Percentiles rank a stretch among this genome's conserved stretches.
Evolutionary conservation across 768 basidiomycete species (phyloP).

Genomic region (Inosperma sp.): DNA sequence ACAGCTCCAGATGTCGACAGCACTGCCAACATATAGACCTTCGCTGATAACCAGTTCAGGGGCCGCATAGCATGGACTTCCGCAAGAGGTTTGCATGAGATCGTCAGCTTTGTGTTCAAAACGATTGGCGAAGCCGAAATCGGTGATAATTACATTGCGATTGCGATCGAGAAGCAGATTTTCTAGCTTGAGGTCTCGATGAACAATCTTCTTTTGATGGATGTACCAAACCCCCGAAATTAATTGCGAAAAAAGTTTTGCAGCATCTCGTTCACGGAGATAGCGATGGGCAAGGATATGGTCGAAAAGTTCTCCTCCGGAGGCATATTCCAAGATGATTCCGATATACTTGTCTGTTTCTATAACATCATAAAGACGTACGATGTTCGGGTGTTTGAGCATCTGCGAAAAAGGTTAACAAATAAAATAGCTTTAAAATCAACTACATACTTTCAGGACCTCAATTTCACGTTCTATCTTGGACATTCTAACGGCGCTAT

Average conservation of each 20-base stretch:
- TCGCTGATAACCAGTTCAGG: slow-evolving; percentile 98
- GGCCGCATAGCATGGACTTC: slow-evolving; percentile 96
- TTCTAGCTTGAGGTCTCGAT: slow-evolving; percentile 98
- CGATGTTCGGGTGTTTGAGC: slow-evolving; percentile 97
- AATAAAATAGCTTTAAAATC: slow-evolving; percentile 6
- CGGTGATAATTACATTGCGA: slow-evolving; percentile 98
- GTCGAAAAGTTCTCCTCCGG: slow-evolving; percentile 97
- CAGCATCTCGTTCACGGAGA: slow-evolving; percentile 89
- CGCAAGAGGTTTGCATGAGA: slow-evolving; percentile 97
- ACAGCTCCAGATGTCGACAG: slow-evolving; percentile 97
- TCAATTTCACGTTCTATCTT: slow-evolving; percentile 99
- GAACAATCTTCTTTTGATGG: slow-evolving; percentile 98
- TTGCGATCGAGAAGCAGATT: slow-evolving; percentile 95
- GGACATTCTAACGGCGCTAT: slow-evolving; percentile 77
- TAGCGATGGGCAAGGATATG: slow-evolving; percentile 98
- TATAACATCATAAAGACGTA: slow-evolving; percentile 95
- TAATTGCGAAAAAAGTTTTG: slow-evolving; percentile 95
- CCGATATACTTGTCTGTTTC: slow-evolving; percentile 99
- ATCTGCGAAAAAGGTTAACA: slow-evolving; percentile 43
- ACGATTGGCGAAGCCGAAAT: slow-evolving; percentile 98
- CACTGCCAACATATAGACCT: slow-evolving; percentile 93
- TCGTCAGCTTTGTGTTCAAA: slow-evolving; percentile 92
- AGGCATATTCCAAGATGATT: slow-evolving; percentile 97
- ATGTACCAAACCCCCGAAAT: slow-evolving; percentile 99
- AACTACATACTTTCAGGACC: slow-evolving; percentile 75